Evolutionary conservation across 169 alveolate genomes (phyloP).

Genomic region (Plasmodium billcollinsi): DNA sequence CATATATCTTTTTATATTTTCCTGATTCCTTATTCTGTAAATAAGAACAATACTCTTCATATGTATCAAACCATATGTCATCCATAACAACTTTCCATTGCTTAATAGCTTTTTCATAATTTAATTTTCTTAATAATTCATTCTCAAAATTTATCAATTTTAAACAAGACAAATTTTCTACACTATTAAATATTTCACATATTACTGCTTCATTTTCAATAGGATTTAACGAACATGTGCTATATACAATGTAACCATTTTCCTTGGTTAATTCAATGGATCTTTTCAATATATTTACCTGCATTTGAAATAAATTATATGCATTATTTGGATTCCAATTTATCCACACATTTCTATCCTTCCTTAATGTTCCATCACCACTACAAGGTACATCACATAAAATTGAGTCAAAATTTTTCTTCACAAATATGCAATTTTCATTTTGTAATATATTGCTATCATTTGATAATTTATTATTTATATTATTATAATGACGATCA

Average conservation of each 20-base stretch:
- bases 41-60: constrained; percentile 56
- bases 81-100: constrained; percentile 85
- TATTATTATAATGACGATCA: no score
- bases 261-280: constrained; percentile 87
- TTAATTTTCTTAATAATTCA: constrained; percentile 81
- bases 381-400: constrained; percentile 98
- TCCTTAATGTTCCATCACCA: constrained; percentile 98
- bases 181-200: constrained; percentile 87
- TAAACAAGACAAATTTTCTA: constrained; percentile 83
- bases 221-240: constrained; percentile 98
- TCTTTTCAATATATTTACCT: constrained; percentile 92
- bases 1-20: constrained; percentile 65
- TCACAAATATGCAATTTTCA: constrained; percentile 43
- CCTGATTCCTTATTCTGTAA: constrained; percentile 22
- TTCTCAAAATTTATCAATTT: constrained; percentile 89
- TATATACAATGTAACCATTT: constrained; percentile 90
- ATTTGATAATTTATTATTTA: no score
- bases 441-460: no score
- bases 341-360: constrained; percentile 94
- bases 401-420: constrained; percentile 88
- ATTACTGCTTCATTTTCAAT: constrained; percentile 95
- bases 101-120: constrained; percentile 81
- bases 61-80: constrained; percentile 76
- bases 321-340: constrained; percentile 96
- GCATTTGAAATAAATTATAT: constrained; percentile 91